These are phyloP conservation scores for Lepiota venenata DNA, from an alignment of 768 basidiomycete genomes.

Conservation along the genomic window DNA sequence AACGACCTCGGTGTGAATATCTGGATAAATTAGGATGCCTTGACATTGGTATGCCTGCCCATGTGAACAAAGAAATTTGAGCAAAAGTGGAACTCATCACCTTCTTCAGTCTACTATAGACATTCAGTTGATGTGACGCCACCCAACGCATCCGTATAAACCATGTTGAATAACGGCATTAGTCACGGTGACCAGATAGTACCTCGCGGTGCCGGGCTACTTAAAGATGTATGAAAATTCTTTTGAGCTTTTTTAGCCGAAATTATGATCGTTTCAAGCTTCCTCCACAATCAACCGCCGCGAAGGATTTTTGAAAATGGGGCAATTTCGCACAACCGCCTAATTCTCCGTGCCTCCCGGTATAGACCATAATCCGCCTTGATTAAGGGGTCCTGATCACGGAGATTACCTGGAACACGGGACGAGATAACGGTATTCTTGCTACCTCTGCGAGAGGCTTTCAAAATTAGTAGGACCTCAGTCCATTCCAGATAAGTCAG, in stretches of 20 bases:
- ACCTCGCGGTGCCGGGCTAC: no score
- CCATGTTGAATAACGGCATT: neutral
- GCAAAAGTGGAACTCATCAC: neutral
- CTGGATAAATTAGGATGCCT: neutral
- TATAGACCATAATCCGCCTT: neutral
- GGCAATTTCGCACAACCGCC: neutral
- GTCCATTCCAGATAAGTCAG: neutral
- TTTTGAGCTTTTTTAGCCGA: no score
- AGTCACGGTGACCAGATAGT: neutral
- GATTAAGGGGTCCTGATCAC: neutral
- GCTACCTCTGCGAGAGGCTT: neutral
- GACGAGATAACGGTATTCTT: neutral
- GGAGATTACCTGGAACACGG: conserved; percentile 5
- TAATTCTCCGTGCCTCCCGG: neutral
- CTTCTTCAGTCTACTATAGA: neutral
- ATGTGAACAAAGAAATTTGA: neutral
- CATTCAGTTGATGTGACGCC: neutral
- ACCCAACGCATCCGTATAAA: neutral
- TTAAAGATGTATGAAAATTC: no score
- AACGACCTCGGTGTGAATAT: neutral
- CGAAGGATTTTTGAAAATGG: no score
- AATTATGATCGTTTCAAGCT: no score
- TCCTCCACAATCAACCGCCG: no score
- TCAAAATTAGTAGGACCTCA: neutral
- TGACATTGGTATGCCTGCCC: neutral